Conservation (phyloP, 2,329 filamentous ascomycete genomes). For the Aureobasidium sp. region DNA sequence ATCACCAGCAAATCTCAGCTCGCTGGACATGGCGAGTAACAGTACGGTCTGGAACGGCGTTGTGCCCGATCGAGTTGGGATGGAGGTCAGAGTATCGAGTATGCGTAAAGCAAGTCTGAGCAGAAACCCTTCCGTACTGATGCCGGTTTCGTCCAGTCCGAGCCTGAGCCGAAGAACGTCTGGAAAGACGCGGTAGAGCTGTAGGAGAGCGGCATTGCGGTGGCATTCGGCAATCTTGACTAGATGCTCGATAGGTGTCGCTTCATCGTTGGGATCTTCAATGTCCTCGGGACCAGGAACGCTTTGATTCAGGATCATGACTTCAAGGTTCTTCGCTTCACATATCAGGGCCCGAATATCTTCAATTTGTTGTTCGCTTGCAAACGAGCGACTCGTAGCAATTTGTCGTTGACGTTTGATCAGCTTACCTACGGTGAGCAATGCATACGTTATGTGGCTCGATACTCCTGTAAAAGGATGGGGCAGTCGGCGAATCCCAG, state of each 20-base stretch:
- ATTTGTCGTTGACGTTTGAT: not conserved
- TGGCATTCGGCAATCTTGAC: conserved; percentile 47
- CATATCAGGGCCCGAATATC: not conserved
- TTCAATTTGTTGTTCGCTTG: not conserved
- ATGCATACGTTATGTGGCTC: not conserved
- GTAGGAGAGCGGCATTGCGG: conserved; percentile 44
- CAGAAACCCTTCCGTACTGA: not conserved
- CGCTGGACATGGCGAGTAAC: not conserved
- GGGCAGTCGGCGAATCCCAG: not conserved
- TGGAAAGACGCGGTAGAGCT: conserved; percentile 50
- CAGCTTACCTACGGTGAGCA: not conserved
- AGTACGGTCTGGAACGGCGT: not conserved
- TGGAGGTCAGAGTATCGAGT: not conserved
- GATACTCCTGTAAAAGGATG: not conserved
- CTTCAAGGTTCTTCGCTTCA: not conserved
- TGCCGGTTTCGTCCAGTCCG: not conserved
- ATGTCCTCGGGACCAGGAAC: conserved; percentile 39
- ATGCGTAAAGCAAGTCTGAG: not conserved
- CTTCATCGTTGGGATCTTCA: conserved; percentile 27
- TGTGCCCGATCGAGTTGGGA: not conserved
- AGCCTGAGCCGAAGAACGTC: conserved; percentile 21
- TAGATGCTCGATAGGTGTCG: conserved; percentile 42
- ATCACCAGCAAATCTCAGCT: not conserved
- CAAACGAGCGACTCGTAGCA: not conserved
- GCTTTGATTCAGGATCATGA: not conserved